Conservation (phyloP, 1,139 yeast species). For the Diutina catenulata region DNA sequence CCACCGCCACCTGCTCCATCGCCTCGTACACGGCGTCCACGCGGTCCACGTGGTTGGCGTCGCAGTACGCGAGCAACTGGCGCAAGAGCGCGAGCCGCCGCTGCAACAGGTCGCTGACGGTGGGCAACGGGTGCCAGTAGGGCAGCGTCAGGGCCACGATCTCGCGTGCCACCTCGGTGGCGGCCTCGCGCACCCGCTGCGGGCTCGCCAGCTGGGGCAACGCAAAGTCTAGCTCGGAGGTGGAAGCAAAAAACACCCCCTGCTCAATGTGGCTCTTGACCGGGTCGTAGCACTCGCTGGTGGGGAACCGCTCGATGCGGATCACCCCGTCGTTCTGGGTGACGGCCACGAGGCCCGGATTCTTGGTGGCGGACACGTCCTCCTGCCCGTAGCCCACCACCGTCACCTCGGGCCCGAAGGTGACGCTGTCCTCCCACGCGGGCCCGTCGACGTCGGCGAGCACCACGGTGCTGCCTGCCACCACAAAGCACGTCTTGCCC, state of each 20-base stretch:
- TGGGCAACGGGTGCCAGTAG: constrained; percentile 9
- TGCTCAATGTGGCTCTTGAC: constrained; percentile 67
- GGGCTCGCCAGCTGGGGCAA: constrained; percentile 21
- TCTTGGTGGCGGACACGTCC: constrained; percentile 14
- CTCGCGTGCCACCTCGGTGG: constrained; percentile 38
- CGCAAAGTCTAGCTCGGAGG: constrained; percentile 43
- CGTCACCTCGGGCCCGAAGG: constrained; percentile 39
- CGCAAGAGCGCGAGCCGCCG: constrained; percentile 10
- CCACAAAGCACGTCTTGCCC: constrained; percentile 49
- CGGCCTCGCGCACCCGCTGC: constrained; percentile 34
- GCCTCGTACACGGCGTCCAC: constrained; percentile 28
- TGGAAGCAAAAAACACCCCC: constrained; percentile 52
- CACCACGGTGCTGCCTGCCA: constrained; percentile 50
- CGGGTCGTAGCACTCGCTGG: constrained; percentile 15
- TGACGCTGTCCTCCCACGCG: constrained; percentile 71
- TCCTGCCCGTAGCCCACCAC: constrained; percentile 56
- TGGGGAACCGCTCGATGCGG: constrained; percentile 39
- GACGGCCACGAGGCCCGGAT: constrained; percentile 36
- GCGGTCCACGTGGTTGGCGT: constrained; percentile 32
- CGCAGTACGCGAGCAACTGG: constrained; percentile 34
- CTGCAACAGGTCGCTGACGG: constrained; percentile 10
- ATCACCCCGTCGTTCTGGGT: constrained; percentile 55
- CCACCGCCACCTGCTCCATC: constrained; percentile 48
- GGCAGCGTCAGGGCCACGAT: constrained; percentile 31
- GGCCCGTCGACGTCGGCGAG: constrained; percentile 50